These are phyloP conservation scores for Talaromyces trachyspermus DNA, from an alignment of 495 filamentous ascomycete species.

Conservation along the genomic window DNA sequence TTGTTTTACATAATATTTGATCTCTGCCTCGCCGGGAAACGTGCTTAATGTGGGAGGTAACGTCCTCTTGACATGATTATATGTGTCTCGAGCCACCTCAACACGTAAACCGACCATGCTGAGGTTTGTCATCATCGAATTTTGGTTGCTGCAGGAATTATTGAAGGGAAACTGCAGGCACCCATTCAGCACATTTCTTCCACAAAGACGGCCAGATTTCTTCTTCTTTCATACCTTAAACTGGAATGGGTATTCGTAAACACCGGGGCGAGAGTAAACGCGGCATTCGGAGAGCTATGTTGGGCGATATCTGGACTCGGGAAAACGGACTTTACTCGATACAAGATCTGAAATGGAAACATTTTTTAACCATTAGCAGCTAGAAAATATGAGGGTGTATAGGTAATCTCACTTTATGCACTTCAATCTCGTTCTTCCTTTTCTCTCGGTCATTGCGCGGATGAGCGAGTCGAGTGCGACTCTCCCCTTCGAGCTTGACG, in stretches of 20 bases:
- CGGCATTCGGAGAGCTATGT: constrained; percentile 31
- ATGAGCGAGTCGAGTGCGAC: constrained; percentile 54
- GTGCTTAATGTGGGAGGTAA: constrained; percentile 81
- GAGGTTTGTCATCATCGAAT: constrained; percentile 50
- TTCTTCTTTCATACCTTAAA: constrained; percentile 56
- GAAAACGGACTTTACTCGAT: constrained; percentile 57
- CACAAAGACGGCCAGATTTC: not conserved
- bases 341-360: constrained; percentile 64
- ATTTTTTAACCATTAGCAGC: constrained; percentile 4
- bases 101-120: constrained; percentile 48
- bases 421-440: constrained; percentile 56
- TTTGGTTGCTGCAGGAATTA: constrained; percentile 64
- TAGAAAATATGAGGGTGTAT: constrained; percentile 4
- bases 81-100: constrained; percentile 48
- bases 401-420: constrained; percentile 60
- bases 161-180: constrained; percentile 72
- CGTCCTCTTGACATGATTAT: constrained; percentile 71
- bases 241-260: constrained; percentile 81
- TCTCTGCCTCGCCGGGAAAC: constrained; percentile 76
- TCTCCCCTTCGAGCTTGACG: constrained; percentile 93
- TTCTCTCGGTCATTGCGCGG: constrained; percentile 46
- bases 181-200: not conserved
- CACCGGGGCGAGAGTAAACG: constrained; percentile 65
- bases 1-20: constrained; percentile 92
- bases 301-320: constrained; percentile 48